Evolutionary conservation across 2,329 filamentous ascomycete genomes (phyloP), one percentile per base, ranked within the genome.

Genomic region (Cladosporium austrohemisphaericum): DNA sequence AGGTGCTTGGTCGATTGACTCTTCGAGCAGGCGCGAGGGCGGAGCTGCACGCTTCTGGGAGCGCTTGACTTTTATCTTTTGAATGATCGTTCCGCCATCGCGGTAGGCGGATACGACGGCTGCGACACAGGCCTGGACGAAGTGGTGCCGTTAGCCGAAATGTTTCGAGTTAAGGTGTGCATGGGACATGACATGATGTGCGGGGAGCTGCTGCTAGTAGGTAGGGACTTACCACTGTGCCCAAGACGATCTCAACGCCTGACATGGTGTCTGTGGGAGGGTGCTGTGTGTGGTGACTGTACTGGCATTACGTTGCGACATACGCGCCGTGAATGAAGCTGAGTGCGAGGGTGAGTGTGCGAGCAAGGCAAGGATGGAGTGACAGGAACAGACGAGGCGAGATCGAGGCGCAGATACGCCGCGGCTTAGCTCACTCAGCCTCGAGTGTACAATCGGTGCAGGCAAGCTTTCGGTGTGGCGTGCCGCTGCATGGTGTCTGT

Each of bases 21-120:
- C 60, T 38, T 65, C 63, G 26, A 65, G 60, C n/a, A 57, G 40
- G 16, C 56, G 57, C 11, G 62, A 57, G 22, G 63, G 63, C 8
- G 62, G 61, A 9, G 59, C 58, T 14, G 62, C 62, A 25, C 59
- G 56, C 44, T 60, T 60, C 19, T 55, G 43, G 5, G 59, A 60
- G 36, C 63, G 57, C 52, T 59, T 60, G 41, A 55, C 54, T 52
- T 65, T 65, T 54, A 65, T 62, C 56, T 60, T 60, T 33, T 61
- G 49, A 37, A 65, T 58, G 35, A 65, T 65, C 35, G 55, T 57
- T 19, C 55, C 55, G 32, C 60, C 61, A 44, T 63, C 60, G 35
- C 54, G 51, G 56, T 62, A 63, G 23, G 59, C 57, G 28, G 55
- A 55, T 38, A 57, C 56, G 31, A 58, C 54, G 20, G 53, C 57